Evolutionary conservation across 805 yeast species (phyloP).

Genomic region (Candida patagonica): DNA sequence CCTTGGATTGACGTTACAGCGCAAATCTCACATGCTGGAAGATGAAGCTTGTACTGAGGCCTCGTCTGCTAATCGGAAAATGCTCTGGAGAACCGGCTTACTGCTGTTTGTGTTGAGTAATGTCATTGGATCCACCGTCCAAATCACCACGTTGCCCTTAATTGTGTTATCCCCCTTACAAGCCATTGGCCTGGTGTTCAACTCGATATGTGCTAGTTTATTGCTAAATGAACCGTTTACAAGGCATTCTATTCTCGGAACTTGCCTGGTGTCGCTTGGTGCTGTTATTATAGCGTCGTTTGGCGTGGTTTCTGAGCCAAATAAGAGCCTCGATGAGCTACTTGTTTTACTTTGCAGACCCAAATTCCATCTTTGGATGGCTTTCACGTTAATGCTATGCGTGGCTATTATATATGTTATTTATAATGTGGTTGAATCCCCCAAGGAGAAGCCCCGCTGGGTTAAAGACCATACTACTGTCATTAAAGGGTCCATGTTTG

Average conservation of each 20-base stretch:
- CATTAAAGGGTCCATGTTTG: conserved; percentile 54
- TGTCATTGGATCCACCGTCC: conserved; percentile 71
- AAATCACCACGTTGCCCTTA: conserved; percentile 74
- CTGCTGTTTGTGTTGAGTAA: conserved; percentile 62
- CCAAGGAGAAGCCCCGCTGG: not conserved
- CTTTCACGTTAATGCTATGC: conserved; percentile 28
- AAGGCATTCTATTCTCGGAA: conserved; percentile 47
- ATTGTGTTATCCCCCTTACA: conserved; percentile 75
- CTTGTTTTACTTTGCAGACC: conserved; percentile 33
- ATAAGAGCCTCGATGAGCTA: conserved; percentile 41
- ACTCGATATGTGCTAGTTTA: conserved; percentile 61
- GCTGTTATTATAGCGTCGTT: conserved; percentile 70
- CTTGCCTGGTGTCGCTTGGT: conserved; percentile 58
- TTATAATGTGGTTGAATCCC: conserved; percentile 3
- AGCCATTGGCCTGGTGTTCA: conserved; percentile 81
- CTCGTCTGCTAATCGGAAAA: conserved; percentile 26
- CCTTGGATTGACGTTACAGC: conserved; percentile 70
- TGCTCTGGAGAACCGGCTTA: conserved; percentile 71
- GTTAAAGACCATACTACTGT: not conserved
- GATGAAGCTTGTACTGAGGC: conserved; percentile 23
- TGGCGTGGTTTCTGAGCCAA: conserved; percentile 52
- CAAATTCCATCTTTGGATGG: conserved; percentile 52
- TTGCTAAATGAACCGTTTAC: conserved; percentile 65
- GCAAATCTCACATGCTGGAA: conserved; percentile 59
- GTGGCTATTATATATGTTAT: conserved; percentile 18